These are phyloP conservation scores for Linnemannia zychae DNA, from an alignment of 192 early-diverging fungal species.

Conservation along the genomic window DNA sequence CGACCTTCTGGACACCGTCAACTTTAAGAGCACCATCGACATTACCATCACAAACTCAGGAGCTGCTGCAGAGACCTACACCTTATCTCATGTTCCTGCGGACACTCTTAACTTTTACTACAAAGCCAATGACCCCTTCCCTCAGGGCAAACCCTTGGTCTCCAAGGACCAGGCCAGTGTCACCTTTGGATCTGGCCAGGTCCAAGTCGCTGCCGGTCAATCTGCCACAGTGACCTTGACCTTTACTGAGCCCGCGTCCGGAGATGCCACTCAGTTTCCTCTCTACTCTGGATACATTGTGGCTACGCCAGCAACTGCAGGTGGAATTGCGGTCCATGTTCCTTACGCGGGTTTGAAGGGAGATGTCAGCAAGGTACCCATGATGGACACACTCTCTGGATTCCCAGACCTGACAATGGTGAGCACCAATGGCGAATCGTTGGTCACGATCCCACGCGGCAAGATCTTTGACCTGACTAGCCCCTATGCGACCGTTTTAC, in stretches of 20 bases:
- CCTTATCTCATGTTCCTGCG: conserved; percentile 50
- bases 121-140: conserved; percentile 29
- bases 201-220: conserved; percentile 47
- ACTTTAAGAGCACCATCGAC: conserved; percentile 15
- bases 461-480: conserved; percentile 13
- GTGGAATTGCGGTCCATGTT: conserved; percentile 34
- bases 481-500: neutral
- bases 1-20: conserved; percentile 64
- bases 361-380: conserved; percentile 40
- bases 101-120: conserved; percentile 51
- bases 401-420: conserved; percentile 6
- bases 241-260: conserved; percentile 54
- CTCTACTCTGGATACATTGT: conserved; percentile 67
- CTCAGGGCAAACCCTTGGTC: conserved; percentile 49
- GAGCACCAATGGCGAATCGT: neutral
- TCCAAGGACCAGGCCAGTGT: conserved; percentile 55
- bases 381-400: conserved; percentile 35
- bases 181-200: conserved; percentile 22
- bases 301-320: conserved; percentile 39
- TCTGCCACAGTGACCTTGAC: conserved; percentile 48
- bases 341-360: conserved; percentile 57
- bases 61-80: conserved; percentile 20
- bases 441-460: neutral
- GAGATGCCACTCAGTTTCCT: conserved; percentile 39
- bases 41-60: conserved; percentile 3